Base-by-base conservation (phyloP, 2,329 filamentous ascomycete genomes). In the Penicillium sp. region DNA sequence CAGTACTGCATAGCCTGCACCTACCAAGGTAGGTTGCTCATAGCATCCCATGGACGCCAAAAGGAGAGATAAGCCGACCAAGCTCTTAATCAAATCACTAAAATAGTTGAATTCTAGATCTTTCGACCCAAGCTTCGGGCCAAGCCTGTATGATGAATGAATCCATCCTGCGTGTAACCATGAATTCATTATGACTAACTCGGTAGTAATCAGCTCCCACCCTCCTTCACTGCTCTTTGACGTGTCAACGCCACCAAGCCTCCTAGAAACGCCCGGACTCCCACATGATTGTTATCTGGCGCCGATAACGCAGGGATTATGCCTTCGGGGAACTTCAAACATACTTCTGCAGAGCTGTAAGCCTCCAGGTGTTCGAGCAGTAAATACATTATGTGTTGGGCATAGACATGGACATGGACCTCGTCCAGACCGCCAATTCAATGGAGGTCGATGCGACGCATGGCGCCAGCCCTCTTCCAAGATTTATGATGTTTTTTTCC, bases 191-290 rank as follows among this genome's bases (percentile, higher is more conserved):
- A 47, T 53, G 47, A 52, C 52, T 25, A 31, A 33, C 13, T 33
- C 6, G 27, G 50, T 46, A 16, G 43, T 53, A 26, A 53, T 26
- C 42, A 46, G 27, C n/a, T 29, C 26, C 42, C 14, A 46, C 42
- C 42, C 39, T 35, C 50, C 43, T 35, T 44, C 16, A 45, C 45
- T 25, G 31, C 58, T 46, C 42, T 64, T 39, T 50, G 48, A 67
- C 63, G 64, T 67, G 65, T 67, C 65, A 66, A 61, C 62, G 63
- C 65, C 65, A 67, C 63, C 52, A 57, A 53, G 57, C 55, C 61
- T 43, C 19, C 26, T 23, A 47, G 26, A 56, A 62, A 33, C 16
- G 37, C 55, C 43, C 31, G 54, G 25, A 27, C 46, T 50, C 46
- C 55, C 56, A 53, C 55, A 57, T 62, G 59, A 64, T 61, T 54